phyloP scores from a whole-genome alignment of 768 basidiomycete genomes.

The Amanita muscaria region DNA sequence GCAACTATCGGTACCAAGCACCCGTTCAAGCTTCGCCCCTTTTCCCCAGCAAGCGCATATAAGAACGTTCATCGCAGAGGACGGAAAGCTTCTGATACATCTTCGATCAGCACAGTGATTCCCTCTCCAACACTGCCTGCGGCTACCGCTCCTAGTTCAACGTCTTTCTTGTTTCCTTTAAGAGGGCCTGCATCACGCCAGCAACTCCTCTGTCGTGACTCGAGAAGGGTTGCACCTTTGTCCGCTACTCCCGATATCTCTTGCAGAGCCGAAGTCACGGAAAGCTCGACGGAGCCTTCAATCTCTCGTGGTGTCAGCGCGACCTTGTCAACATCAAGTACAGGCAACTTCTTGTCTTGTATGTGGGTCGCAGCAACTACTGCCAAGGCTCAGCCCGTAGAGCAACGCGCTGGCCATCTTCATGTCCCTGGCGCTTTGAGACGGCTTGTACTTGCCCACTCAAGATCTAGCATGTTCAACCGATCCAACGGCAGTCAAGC shows the following conservation, averaged over 20 bases:
- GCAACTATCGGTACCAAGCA: conserved; percentile 24
- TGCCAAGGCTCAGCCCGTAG: neutral
- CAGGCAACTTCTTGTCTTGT: conserved; percentile 5
- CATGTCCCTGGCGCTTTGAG: conserved; percentile 4
- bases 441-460: conserved; percentile 9
- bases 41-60: conserved; percentile 24
- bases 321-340: neutral
- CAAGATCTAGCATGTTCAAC: conserved; percentile 6
- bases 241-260: neutral
- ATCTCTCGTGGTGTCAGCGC: conserved; percentile 7
- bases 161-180: conserved; percentile 7
- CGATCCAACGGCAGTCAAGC: neutral
- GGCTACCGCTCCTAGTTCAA: conserved; percentile 1
- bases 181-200: conserved; percentile 3
- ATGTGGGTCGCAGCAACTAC: conserved; percentile 8
- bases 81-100: conserved; percentile 43
- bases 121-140: conserved; percentile 19
- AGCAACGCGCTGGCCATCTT: conserved; percentile 3
- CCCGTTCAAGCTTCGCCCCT: conserved; percentile 38
- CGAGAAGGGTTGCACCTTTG: neutral
- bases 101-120: conserved; percentile 40
- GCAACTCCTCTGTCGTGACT: conserved; percentile 5
- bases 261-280: neutral
- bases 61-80: conserved; percentile 19
- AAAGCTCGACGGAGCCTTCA: conserved; percentile 5